Evolutionary conservation across 768 basidiomycete species (phyloP), one percentile per base, ranked within the genome.

Genomic region (Trichaptum fuscoviolaceum): DNA sequence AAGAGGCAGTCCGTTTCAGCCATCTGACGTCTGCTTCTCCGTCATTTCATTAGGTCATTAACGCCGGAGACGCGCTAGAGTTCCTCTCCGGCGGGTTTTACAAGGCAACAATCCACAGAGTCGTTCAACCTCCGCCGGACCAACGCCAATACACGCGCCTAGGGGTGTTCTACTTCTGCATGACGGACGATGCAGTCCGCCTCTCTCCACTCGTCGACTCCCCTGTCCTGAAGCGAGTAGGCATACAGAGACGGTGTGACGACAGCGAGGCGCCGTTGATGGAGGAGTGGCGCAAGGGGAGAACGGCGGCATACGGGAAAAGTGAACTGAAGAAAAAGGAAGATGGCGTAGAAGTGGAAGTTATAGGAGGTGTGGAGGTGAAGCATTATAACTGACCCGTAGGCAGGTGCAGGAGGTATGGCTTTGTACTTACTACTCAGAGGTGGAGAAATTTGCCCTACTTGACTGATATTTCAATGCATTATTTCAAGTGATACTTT

Each of bases 1-100:
- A n/a, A n/a, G n/a, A n/a, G n/a, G 30, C 8, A 30, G 8, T 30
- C 57, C 25, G 20, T 26, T n/a, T 9, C 57, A 3, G n/a, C 57
- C 57, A 2, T 58, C 57, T 26, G n/a, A 9, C 57, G n/a, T 58
- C 9, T n/a, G 25, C 2, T 7, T 4, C 8, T 7, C n/a, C 20
- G 1, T 64, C 24, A n/a, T 9, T 24, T 25, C 23, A 4, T 5
- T 30, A 80, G 79, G 80, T 86, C 9, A 79, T 89, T 62, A 88
- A 88, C 63, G 79, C 83, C 0, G 87, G 87, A 6, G 87, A 88
- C 66, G 81, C 82, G 0, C 71, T 89, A 9, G 24, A 25, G 30
- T 61, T 61, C 30, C 59, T 61, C 12, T 73, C 78, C 8, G 78
- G 76, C 3, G 78, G 78, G 17, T 77, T 71, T 70, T 77, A 76